phyloP scores from a whole-genome alignment of 176 grass and related monocot genomes.

The Themeda triandra region DNA sequence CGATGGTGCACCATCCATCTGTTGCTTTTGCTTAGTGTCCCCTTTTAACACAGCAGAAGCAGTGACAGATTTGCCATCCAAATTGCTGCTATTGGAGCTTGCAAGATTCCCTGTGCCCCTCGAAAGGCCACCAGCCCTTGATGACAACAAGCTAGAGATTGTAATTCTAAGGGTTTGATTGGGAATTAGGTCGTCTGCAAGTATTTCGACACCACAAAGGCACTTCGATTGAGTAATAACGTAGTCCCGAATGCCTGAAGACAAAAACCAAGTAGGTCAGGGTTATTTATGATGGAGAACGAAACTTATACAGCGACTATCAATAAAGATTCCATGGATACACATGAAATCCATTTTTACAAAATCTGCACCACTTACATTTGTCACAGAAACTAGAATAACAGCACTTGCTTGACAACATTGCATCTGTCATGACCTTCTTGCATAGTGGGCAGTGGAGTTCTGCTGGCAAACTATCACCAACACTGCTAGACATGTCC shows the following conservation, averaged over 20 bases:
- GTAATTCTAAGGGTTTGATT: constrained; percentile 33
- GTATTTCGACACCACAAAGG: constrained; percentile 25
- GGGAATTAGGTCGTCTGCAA: constrained; percentile 35
- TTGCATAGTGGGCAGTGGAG: constrained; percentile 17
- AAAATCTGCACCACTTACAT: constrained; percentile 21
- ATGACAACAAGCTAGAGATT: constrained; percentile 20
- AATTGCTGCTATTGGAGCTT: not conserved
- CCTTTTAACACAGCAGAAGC: not conserved
- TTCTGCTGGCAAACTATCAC: constrained; percentile 27
- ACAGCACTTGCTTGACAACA: constrained; percentile 24
- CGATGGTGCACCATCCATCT: not conserved
- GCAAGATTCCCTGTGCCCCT: not conserved
- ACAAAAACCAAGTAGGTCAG: not conserved
- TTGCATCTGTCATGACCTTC: constrained; percentile 14
- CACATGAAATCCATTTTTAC: not conserved
- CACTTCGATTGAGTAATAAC: constrained; percentile 19
- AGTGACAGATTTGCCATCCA: not conserved
- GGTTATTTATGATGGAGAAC: not conserved
- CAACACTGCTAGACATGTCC: not conserved
- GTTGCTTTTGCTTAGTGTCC: constrained; percentile 1
- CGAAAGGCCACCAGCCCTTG: not conserved
- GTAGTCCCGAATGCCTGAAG: constrained; percentile 33
- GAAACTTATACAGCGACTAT: not conserved
- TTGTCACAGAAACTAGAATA: constrained; percentile 40
- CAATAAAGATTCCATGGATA: not conserved